Conservation (phyloP, 2,329 filamentous ascomycete species). For the Stachybotrys elegans region DNA sequence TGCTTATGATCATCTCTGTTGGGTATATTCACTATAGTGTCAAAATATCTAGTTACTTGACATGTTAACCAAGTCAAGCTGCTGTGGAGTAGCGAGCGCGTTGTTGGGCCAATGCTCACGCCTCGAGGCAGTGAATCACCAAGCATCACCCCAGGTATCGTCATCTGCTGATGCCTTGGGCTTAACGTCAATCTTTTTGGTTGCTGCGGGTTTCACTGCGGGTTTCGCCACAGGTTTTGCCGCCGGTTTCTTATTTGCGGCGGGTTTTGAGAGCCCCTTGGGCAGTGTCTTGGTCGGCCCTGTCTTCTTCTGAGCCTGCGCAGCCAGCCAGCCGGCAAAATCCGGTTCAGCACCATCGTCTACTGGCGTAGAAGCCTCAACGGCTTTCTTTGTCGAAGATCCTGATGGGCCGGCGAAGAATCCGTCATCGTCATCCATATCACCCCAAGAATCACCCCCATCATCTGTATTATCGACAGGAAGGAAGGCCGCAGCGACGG, state of each 20-base stretch:
- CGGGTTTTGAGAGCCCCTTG: conserved; percentile 71
- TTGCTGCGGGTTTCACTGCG: conserved; percentile 34
- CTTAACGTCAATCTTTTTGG: conserved; percentile 67
- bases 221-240: conserved; percentile 34
- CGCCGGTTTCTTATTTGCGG: conserved; percentile 34
- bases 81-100: no score
- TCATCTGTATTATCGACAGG: conserved; percentile 55
- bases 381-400: conserved; percentile 21
- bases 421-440: conserved; percentile 51
- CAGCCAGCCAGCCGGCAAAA: conserved; percentile 91
- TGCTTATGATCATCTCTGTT: no score
- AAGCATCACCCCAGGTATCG: conserved; percentile 63
- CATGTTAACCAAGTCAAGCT: no score
- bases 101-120: no score
- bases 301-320: conserved; percentile 73
- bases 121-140: no score
- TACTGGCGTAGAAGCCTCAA: conserved; percentile 47
- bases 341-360: conserved; percentile 82
- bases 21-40: no score
- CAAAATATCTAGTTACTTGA: no score
- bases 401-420: conserved; percentile 27
- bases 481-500: conserved; percentile 45
- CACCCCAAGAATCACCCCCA: conserved; percentile 73
- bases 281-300: conserved; percentile 60
- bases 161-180: conserved; percentile 57